Conservation (phyloP, 192 early-diverging fungal genomes). For the Gigaspora rosea region DNA sequence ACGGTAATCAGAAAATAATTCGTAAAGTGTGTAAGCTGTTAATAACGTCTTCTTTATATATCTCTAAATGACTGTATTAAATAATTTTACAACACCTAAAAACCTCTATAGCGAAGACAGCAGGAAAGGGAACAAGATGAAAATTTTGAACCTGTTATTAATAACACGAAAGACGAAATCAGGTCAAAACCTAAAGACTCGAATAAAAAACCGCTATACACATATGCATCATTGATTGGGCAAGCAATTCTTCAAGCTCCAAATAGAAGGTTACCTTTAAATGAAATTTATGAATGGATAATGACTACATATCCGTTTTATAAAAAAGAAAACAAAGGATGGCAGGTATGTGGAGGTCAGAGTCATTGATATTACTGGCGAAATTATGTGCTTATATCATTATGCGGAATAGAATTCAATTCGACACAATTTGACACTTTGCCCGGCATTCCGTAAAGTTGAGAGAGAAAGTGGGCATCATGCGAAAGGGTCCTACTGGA, state of each 20-base stretch:
- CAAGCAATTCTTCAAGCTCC: conserved; percentile 1
- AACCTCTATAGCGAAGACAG: no score
- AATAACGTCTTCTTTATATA: no score
- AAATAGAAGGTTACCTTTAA: not conserved
- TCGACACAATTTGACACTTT: conserved; percentile 80
- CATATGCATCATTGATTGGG: conserved; percentile 2
- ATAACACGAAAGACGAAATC: no score
- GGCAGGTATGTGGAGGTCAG: conserved; percentile 34
- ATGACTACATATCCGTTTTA: not conserved
- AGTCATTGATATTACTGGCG: not conserved
- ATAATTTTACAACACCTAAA: no score
- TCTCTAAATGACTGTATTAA: no score
- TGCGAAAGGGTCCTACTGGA: not conserved
- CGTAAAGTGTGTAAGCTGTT: no score
- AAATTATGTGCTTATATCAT: not conserved
- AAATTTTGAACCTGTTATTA: no score
- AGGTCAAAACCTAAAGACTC: no score
- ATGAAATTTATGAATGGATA: conserved; percentile 23
- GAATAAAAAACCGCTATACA: not conserved
- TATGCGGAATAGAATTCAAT: conserved; percentile 71
- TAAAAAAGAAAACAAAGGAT: not conserved
- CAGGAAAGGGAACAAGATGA: no score
- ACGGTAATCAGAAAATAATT: no score
- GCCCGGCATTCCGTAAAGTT: not conserved
- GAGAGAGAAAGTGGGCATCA: not conserved